These are phyloP conservation scores for Pogostemon cablin DNA, from an alignment of 257 asterid species.

Conservation along the genomic window DNA sequence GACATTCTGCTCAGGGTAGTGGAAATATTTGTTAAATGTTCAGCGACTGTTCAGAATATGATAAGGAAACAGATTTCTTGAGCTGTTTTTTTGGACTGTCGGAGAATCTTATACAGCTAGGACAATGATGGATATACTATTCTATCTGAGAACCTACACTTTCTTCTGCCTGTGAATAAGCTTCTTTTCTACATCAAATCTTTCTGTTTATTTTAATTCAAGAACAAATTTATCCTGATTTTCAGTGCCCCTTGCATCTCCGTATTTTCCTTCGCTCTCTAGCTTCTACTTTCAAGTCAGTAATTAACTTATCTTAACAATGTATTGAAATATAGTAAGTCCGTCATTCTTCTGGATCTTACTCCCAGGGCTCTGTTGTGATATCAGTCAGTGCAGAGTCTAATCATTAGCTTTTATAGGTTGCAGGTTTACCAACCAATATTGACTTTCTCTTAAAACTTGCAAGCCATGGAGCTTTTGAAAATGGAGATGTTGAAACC, in stretches of 20 bases:
- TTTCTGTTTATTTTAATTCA: not conserved
- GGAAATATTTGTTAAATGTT: slow-evolving; percentile 4
- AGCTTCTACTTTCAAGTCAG: not conserved
- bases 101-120: not conserved
- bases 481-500: slow-evolving; percentile 86
- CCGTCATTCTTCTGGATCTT: slow-evolving; percentile 26
- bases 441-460: slow-evolving; percentile 84
- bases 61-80: slow-evolving; percentile 1
- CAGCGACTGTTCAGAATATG: slow-evolving; percentile 1
- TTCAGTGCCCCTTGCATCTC: not conserved
- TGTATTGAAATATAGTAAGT: not conserved
- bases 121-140: slow-evolving; percentile 19
- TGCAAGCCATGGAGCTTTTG: slow-evolving; percentile 76
- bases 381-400: slow-evolving; percentile 30
- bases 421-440: slow-evolving; percentile 98
- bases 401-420: slow-evolving; percentile 50
- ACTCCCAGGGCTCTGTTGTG: slow-evolving; percentile 16
- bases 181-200: not conserved
- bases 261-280: not conserved
- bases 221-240: slow-evolving; percentile 3
- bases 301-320: slow-evolving; percentile 9
- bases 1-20: slow-evolving; percentile 12
- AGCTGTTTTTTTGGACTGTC: slow-evolving; percentile 12
- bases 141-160: not conserved
- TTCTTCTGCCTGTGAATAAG: slow-evolving; percentile 6